A percentile compares a stretch with the other conserved stretches of the same genome.
phyloP scores from a whole-genome alignment of 2,329 filamentous ascomycete genomes.

The Penicillium sp. region DNA sequence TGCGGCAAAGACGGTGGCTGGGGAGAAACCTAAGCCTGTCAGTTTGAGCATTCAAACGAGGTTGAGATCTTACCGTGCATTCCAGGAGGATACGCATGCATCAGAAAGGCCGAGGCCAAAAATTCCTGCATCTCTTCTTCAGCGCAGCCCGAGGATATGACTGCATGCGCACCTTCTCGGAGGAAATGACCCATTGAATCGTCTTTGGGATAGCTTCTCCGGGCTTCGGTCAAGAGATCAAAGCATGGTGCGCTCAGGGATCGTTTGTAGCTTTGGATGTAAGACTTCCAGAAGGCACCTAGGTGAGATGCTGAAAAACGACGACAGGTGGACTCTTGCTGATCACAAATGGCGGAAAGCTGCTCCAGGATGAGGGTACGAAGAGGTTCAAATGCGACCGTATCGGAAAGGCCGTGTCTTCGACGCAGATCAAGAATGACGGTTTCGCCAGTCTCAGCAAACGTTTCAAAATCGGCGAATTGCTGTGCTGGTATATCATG shows the following conservation, averaged over 20 bases:
- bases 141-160: background rate
- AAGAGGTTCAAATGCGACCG: slow-evolving; percentile 15
- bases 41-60: background rate
- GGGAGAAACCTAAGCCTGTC: background rate
- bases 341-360: background rate
- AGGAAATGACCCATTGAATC: background rate
- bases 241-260: background rate
- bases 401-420: slow-evolving; percentile 10
- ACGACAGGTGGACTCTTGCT: background rate
- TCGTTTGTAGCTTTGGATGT: background rate
- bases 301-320: slow-evolving; percentile 17
- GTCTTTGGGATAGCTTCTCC: slow-evolving; percentile 3
- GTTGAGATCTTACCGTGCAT: slow-evolving; percentile 18
- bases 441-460: background rate
- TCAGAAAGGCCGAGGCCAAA: slow-evolving; percentile 19
- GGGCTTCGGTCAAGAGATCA: slow-evolving; percentile 3
- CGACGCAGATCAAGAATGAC: slow-evolving; percentile 13
- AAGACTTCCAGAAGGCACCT: slow-evolving; percentile 4
- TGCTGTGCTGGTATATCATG: background rate
- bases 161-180: slow-evolving; percentile 1
- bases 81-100: slow-evolving; percentile 23
- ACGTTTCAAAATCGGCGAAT: background rate
- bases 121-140: background rate
- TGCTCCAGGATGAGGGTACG: slow-evolving; percentile 8
- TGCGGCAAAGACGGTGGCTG: background rate